Base-by-base conservation (phyloP, 1,139 yeast species). In the Geotrichum reessii region DNA sequence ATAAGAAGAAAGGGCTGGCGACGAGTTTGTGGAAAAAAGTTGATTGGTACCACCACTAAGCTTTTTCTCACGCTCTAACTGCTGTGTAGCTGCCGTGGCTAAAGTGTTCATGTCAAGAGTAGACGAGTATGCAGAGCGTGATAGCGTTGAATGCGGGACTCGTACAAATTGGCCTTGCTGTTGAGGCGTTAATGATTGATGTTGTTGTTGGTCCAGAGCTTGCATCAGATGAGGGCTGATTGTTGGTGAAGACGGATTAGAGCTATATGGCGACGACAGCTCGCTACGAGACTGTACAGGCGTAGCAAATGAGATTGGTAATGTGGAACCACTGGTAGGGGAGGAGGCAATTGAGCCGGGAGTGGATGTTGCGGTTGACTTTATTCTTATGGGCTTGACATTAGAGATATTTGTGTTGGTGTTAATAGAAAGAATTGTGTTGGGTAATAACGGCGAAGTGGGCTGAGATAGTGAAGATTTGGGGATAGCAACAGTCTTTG, bases 81-180 rank as follows among this genome's bases (percentile, higher is more conserved):
- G 93, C 68, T 87, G 87, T 5, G 91, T 81, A 1, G 96, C 95
- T 2, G 95, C 95, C 27, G 86, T 81, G 3, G 95, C 96, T 61
- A 88, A 74, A 2, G 87, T 79, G 69, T 87, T 87, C 70, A 88
- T 37, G 17, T 37, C 44, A 37, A 37, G n/a, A 3, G 44, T 37
- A 14, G 44, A 37, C 21, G 44, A 37, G 17, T n/a, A 37, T 37
- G 21, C 44, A n/a, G 44, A 37, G 19, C 44, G 44, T 19, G 44
- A 37, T 1, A 37, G 44, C 5, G 44, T 37, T 8, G 44, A 37
- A 19, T 37, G 44, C 21, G 44, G 44, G 9, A 37, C 44, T 37
- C 44, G 44, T 19, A 37, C 44, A n/a, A 37, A 37, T 14, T 37
- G 44, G n/a, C 44, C 44, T 37, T 37, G 42, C 17, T 9, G 42